phyloP scores from a whole-genome alignment of 352 stramenopile genomes.

The Blastocystis sp. region DNA sequence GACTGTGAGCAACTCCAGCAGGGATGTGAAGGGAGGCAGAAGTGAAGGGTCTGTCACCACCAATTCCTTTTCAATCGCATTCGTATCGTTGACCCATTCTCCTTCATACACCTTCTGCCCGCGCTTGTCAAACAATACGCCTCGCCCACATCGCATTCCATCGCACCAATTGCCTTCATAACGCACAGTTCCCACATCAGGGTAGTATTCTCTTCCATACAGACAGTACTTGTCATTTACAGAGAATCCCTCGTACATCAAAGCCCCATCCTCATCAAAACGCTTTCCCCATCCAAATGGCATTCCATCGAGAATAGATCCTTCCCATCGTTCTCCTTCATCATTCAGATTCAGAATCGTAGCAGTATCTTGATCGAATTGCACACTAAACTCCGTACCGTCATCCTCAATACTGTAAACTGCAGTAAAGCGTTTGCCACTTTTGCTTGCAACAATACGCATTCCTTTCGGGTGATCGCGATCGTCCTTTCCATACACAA shows the following conservation, averaged over 20 bases:
- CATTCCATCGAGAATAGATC: not conserved
- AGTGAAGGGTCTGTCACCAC: not conserved
- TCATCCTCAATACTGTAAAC: not conserved
- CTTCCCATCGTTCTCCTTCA: conserved; percentile 27
- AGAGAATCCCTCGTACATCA: not conserved
- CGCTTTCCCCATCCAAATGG: conserved; percentile 44
- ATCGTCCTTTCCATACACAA: not conserved
- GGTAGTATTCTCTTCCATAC: not conserved
- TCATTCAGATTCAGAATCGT: conserved; percentile 38
- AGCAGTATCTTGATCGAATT: not conserved
- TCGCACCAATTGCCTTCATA: not conserved
- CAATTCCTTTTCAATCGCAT: not conserved
- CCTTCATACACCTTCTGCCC: not conserved
- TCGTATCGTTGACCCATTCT: not conserved
- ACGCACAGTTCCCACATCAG: not conserved
- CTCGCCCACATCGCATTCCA: not conserved
- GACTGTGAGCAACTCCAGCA: not conserved
- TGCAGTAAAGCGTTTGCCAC: not conserved
- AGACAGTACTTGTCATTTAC: not conserved
- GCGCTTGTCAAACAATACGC: not conserved
- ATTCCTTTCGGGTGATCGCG: not conserved
- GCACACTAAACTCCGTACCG: not conserved
- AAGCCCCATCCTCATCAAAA: not conserved
- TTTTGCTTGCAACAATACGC: not conserved
- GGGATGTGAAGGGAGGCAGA: not conserved